Evolutionary conservation across 306 rosid genomes (phyloP).

Genomic region (Casuarina equisetifolia): DNA sequence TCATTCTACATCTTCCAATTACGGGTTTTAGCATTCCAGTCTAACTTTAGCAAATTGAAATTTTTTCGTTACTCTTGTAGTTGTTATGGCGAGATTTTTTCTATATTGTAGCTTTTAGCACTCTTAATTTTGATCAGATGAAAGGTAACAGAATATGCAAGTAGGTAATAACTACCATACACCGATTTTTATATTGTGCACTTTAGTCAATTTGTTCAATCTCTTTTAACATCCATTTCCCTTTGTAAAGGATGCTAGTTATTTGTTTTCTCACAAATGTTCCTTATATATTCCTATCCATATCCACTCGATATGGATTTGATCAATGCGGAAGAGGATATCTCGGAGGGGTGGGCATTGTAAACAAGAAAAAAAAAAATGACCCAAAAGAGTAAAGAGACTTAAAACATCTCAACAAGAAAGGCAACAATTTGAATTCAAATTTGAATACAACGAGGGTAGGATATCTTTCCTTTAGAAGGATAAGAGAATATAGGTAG

Average conservation of each 20-base stretch:
- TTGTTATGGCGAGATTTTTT: slow-evolving; percentile 93
- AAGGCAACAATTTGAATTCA: too few relatives aligned
- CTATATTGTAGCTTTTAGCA: slow-evolving; percentile 86
- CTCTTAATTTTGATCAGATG: slow-evolving; percentile 89
- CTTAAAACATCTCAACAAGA: too few relatives aligned
- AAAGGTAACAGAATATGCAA: slow-evolving; percentile 80
- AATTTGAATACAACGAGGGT: too few relatives aligned
- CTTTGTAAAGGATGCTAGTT: not conserved
- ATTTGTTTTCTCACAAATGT: not conserved
- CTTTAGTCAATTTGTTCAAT: not conserved
- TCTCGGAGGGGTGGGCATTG: too few relatives aligned
- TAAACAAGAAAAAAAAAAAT: too few relatives aligned
- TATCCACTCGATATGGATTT: not conserved
- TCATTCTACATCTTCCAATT: slow-evolving; percentile 30
- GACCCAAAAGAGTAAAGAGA: too few relatives aligned
- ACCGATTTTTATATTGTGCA: not conserved
- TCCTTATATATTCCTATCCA: not conserved
- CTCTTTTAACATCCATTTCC: slow-evolving; percentile 12
- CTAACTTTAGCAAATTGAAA: slow-evolving; percentile 32
- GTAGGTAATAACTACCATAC: slow-evolving; percentile 51
- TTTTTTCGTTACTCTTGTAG: slow-evolving; percentile 34
- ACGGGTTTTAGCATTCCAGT: slow-evolving; percentile 6
- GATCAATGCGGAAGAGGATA: not conserved
- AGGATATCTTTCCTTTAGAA: too few relatives aligned
- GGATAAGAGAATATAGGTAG: too few relatives aligned